Evolutionary conservation across 2,329 filamentous ascomycete species (phyloP), one percentile per base, ranked within the genome.

Genomic region (Geosmithia putterillii): DNA sequence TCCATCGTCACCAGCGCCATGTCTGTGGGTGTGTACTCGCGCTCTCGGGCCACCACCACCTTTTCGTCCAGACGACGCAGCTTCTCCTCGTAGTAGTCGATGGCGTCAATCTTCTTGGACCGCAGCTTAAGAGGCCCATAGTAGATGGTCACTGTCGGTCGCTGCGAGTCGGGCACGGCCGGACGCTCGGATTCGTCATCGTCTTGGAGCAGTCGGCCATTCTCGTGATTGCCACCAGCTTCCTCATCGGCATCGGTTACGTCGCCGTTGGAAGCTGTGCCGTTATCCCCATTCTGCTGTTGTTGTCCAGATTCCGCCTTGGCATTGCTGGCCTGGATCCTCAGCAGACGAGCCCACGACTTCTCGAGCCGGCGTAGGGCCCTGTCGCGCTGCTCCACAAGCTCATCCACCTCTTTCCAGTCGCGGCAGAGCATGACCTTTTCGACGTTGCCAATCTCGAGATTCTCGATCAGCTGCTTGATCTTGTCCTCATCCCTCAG

Each of bases 1-100:
- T 95, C 86, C 87, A 98, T 94, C 0, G 92, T 96, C 35, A 98
- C 86, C 60, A 98, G 95, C 1, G 94, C 94, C 47, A 94, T 74
- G 41, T 90, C 83, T 1, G 81, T 89, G 0, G 92, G 72, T 6
- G 73, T 66, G 53, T 88, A 96, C 3, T 83, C 74, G 58, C 86
- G 85, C 54, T 79, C 77, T 22, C 92, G 78, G 10, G 87, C 77
- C 7, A 64, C 63, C 7, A 64, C 61, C 42, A 98, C 86, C 50
- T 80, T 73, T 41, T 86, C 83, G 51, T 98, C 90, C 2, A 94
- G 61, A 15, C 74, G 72, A 21, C 83, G 80, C 32, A 98, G 73
- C 57, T 84, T 83, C 59, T 95, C 86, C 53, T 94, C 84, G 55
- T 89, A 95, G 58, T 95, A 92, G 58, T 96, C 85, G 52, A 98